Base-by-base conservation (phyloP, 1,284 basidiomycete genomes). In the Phylloboletellus chloephorus region DNA sequence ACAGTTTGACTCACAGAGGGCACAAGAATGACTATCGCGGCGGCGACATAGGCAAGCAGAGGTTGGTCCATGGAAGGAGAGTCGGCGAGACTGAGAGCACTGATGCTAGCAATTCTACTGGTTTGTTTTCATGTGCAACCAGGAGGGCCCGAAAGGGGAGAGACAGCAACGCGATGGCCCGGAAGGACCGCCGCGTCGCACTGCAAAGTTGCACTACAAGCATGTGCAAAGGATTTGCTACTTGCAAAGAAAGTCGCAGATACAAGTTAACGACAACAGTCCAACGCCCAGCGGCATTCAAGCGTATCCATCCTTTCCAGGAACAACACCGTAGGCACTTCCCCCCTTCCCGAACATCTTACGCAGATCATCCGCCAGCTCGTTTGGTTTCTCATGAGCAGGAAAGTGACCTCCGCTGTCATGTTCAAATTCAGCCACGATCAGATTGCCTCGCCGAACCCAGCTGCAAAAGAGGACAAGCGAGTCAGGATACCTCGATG, bases 291-390 rank as follows among this genome's bases (percentile, higher is more conserved):
- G 7, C 8, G 4, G 4, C 20, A 17, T 39, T 57, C 35, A 57
- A 13, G 42, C 39, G 36, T 66, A 69, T 2, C 66, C 67, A 15
- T 46, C 43, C 41, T 57, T 58, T 13, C 56, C 63, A 4, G 52
- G 37, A 26, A 71, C 61, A 9, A 63, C 60, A 3, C 54, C 60
- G 46, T 62, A 66, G 0, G 66, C 67, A 40, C 60, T 61, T 0
- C 68, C 67, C 12, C 53, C 58, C 42, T 60, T 68, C n/a, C 61
- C 62, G 48, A 72, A 71, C 69, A 71, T 71, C 40, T 58, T 61
- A 23, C 64, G 58, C 13, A 72, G 41, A 46, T 71, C 70, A 11
- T 42, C 48, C 11, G 58, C 66, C 9, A 71, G 49, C 4, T 60
- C 56, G 2, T 54, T 38, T 2, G 68, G 68, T 29, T 43, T 56